phyloP scores from a whole-genome alignment of 805 yeast genomes.

The Yamadazyma olivae region DNA sequence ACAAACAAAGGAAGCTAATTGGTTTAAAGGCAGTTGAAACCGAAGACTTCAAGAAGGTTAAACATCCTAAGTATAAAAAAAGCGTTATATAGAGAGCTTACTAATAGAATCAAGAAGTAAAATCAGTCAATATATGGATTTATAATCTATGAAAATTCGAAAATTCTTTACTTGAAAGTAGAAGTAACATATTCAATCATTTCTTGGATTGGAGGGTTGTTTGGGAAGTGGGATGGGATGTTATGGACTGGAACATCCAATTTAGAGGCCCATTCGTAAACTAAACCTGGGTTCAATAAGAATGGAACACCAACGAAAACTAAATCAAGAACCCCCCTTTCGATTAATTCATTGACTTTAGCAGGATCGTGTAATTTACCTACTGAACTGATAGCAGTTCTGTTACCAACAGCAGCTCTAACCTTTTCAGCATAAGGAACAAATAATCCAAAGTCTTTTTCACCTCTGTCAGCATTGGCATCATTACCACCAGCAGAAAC shows the following conservation, averaged over 20 bases:
- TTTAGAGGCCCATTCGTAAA: constrained; percentile 49
- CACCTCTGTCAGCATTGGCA: constrained; percentile 25
- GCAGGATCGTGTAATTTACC: constrained; percentile 36
- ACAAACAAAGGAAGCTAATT: constrained; percentile 43
- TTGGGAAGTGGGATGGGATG: constrained; percentile 24
- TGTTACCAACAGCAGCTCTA: constrained; percentile 42
- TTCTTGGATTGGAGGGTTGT: constrained; percentile 9
- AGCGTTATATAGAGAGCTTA: background rate
- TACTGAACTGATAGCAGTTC: constrained; percentile 42
- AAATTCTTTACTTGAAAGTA: constrained; percentile 1
- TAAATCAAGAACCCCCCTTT: constrained; percentile 45
- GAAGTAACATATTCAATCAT: constrained; percentile 9
- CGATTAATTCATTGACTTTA: constrained; percentile 38
- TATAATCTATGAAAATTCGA: no score
- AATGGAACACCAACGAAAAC: constrained; percentile 45
- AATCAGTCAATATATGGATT: no score
- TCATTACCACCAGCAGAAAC: constrained; percentile 53
- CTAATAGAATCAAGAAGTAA: no score
- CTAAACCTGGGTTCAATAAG: constrained; percentile 49
- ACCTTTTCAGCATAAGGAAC: constrained; percentile 38
- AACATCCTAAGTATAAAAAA: constrained; percentile 3
- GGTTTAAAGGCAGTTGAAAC: constrained; percentile 30
- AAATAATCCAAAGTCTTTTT: constrained; percentile 28
- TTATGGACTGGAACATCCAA: constrained; percentile 35
- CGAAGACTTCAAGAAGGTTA: constrained; percentile 1